Evolutionary conservation across 1,139 yeast genomes (phyloP).

Genomic region (Saccharomyces hybrid): DNA sequence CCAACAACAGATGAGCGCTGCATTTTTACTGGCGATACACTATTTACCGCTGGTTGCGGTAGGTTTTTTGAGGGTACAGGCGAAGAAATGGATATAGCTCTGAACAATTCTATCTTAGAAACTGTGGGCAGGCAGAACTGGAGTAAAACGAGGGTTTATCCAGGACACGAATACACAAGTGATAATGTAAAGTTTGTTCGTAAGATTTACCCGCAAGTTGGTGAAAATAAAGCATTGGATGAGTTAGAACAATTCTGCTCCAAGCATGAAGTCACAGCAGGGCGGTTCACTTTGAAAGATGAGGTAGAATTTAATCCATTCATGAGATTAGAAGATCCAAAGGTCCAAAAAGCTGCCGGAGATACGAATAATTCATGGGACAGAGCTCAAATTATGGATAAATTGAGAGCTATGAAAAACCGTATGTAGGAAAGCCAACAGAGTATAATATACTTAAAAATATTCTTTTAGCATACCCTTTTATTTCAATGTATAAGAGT

Average conservation of each 20-base stretch:
- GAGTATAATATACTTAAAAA: not conserved
- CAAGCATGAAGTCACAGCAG: slow-evolving; percentile 70
- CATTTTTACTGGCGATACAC: slow-evolving; percentile 92
- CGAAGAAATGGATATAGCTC: slow-evolving; percentile 64
- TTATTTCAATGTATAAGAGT: not conserved
- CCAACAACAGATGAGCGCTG: slow-evolving; percentile 51
- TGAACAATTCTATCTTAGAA: slow-evolving; percentile 55
- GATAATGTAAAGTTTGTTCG: slow-evolving; percentile 70
- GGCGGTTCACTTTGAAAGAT: slow-evolving; percentile 74
- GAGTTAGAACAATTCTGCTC: slow-evolving; percentile 45
- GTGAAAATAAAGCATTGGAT: slow-evolving; percentile 44
- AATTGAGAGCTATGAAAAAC: slow-evolving; percentile 65
- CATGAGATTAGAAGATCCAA: slow-evolving; percentile 62
- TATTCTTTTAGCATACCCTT: no score
- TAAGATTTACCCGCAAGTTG: slow-evolving; percentile 43
- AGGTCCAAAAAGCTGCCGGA: slow-evolving; percentile 46
- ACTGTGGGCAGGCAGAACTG: slow-evolving; percentile 37
- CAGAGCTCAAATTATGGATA: slow-evolving; percentile 52
- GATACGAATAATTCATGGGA: slow-evolving; percentile 37
- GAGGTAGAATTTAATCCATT: slow-evolving; percentile 84
- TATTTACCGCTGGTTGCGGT: slow-evolving; percentile 93
- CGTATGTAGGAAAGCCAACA: slow-evolving; percentile 29
- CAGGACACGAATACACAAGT: slow-evolving; percentile 94
- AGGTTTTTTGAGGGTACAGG: slow-evolving; percentile 91
- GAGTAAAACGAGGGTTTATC: slow-evolving; percentile 44